Evolutionary conservation across 2,329 filamentous ascomycete species (phyloP).

Genomic region (Thelonectria blattea): DNA sequence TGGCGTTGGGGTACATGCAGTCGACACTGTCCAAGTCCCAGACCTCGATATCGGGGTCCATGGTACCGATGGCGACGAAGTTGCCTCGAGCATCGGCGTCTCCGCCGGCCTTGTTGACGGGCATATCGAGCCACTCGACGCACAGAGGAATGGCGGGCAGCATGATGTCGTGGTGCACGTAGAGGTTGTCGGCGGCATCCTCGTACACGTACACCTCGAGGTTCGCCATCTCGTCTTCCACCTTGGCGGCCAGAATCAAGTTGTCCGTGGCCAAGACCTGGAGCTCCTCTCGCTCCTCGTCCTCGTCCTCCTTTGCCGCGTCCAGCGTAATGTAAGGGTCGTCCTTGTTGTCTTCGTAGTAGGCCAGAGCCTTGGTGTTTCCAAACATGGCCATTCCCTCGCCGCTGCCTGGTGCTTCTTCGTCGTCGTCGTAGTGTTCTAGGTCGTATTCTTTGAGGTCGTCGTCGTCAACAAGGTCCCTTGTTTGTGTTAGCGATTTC

Average conservation of each 20-base stretch:
- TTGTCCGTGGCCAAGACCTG: constrained; percentile 95
- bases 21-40: constrained; percentile 97
- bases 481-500: constrained; percentile 37
- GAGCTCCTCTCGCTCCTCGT: constrained; percentile 91
- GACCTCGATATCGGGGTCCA: constrained; percentile 98
- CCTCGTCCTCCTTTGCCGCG: constrained; percentile 71
- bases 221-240: constrained; percentile 96
- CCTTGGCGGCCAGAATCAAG: constrained; percentile 86
- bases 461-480: constrained; percentile 68
- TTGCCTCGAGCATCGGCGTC: constrained; percentile 76
- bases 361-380: constrained; percentile 90
- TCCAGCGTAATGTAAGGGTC: constrained; percentile 96
- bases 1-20: constrained; percentile 97
- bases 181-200: constrained; percentile 92
- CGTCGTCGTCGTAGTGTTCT: constrained; percentile 92
- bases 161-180: constrained; percentile 99
- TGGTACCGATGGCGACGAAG: constrained; percentile 93
- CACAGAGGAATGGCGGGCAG: constrained; percentile 94
- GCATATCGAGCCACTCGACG: constrained; percentile 92
- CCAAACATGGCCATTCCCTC: constrained; percentile 91
- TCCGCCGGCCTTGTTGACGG: constrained; percentile 73
- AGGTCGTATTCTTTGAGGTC: constrained; percentile 96
- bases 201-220: constrained; percentile 98
- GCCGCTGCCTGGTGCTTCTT: constrained; percentile 57
- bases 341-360: constrained; percentile 92